Percentiles rank a stretch among this genome's conserved stretches.
These are phyloP conservation scores for Berkeleyomyces rouxiae DNA, from an alignment of 2,329 filamentous ascomycete genomes.

Conservation along the genomic window DNA sequence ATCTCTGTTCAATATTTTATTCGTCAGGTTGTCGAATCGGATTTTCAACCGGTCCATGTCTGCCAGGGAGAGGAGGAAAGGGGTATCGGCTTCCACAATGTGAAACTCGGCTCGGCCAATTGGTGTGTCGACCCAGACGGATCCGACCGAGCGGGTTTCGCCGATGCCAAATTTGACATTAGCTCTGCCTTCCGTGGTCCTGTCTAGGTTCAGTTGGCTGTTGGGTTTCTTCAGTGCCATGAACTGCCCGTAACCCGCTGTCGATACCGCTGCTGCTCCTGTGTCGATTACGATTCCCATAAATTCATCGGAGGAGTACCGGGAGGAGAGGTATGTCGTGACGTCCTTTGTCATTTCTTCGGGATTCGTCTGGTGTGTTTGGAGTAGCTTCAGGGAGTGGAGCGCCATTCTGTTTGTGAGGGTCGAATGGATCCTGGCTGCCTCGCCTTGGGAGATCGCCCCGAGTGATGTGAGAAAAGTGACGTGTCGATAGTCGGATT, in stretches of 20 bases:
- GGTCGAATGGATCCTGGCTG: too few species aligned
- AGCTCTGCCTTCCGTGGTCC: not conserved
- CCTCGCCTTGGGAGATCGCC: too few species aligned
- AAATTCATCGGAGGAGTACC: not conserved
- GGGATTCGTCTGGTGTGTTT: too few species aligned
- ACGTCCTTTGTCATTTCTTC: too few species aligned
- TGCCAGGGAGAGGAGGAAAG: not conserved
- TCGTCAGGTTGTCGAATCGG: not conserved
- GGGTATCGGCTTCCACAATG: not conserved
- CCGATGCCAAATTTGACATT: not conserved
- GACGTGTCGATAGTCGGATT: too few species aligned
- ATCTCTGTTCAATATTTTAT: not conserved
- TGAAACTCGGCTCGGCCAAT: not conserved
- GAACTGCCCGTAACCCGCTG: too few species aligned
- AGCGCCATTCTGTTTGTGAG: too few species aligned
- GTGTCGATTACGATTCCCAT: not conserved
- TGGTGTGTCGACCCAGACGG: not conserved
- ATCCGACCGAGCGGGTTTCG: not conserved
- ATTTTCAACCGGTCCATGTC: not conserved
- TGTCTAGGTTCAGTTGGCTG: not conserved
- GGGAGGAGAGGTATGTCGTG: too few species aligned
- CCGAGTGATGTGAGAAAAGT: too few species aligned
- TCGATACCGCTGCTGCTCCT: too few species aligned
- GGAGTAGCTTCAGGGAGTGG: too few species aligned
- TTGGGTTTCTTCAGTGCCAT: too few species aligned